Conservation (phyloP, 352 stramenopile species). For the Globisporangium irregulare region DNA sequence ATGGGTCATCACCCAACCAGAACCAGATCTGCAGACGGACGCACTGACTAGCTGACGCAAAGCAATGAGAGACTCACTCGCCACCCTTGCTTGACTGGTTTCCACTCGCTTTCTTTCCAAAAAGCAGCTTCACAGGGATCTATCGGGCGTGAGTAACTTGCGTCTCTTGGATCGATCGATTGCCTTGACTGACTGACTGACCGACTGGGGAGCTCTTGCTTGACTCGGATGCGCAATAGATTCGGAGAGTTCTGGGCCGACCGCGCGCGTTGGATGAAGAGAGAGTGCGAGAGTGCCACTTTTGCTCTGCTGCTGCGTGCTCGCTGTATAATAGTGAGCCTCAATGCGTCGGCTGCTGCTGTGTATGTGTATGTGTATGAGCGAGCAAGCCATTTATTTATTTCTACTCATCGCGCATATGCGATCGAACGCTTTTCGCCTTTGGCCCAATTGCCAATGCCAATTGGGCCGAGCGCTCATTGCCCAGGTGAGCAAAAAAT, state of each 20-base stretch:
- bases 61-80: not conserved
- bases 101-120: not conserved
- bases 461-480: not conserved
- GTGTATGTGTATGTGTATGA: not conserved
- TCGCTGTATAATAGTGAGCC: not conserved
- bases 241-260: too few species aligned
- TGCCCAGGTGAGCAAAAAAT: not conserved
- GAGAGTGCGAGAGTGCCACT: not conserved
- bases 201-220: not conserved
- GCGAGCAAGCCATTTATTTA: not conserved
- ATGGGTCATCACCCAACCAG: constrained; percentile 6
- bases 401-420: constrained; percentile 3
- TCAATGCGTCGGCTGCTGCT: not conserved
- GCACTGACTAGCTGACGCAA: not conserved
- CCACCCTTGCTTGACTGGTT: too few species aligned
- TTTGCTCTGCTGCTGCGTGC: not conserved
- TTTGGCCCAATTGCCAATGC: not conserved
- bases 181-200: too few species aligned
- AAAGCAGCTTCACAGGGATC: not conserved
- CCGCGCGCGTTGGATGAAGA: too few species aligned
- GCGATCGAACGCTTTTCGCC: not conserved
- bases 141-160: too few species aligned
- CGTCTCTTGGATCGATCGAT: too few species aligned
- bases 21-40: not conserved
- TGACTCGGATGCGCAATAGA: too few species aligned